Conservation (phyloP, 129 eudicot genomes). For the Deinandra increscens region DNA sequence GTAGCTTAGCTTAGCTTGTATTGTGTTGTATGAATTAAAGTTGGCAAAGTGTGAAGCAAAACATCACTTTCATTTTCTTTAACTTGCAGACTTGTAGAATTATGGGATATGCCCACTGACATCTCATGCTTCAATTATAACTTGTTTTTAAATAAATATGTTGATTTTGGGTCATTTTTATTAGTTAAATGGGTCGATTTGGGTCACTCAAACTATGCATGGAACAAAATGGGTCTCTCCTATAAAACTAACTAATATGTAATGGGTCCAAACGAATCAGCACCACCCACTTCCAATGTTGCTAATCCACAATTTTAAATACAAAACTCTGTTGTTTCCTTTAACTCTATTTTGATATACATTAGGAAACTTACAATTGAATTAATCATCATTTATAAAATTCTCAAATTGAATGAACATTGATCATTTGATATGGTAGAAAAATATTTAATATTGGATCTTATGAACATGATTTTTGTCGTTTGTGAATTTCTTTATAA, state of each 20-base stretch:
- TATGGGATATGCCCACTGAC: slow-evolving; percentile 13
- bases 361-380: no score
- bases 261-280: no score
- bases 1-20: slow-evolving; percentile 32
- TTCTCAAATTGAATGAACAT: no score
- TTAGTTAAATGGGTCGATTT: neutral
- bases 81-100: slow-evolving; percentile 38
- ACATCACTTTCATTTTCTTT: slow-evolving; percentile 23
- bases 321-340: no score
- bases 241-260: neutral
- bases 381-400: no score
- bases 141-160: neutral
- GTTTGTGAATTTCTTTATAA: no score
- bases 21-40: slow-evolving; percentile 25
- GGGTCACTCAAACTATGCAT: neutral
- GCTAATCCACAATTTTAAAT: no score
- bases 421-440: no score
- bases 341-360: no score
- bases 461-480: no score
- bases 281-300: no score
- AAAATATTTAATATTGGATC: no score
- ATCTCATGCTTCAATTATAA: neutral
- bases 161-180: neutral
- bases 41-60: slow-evolving; percentile 41
- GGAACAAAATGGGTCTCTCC: neutral